Percentiles rank a stretch among this genome's conserved stretches.
Evolutionary conservation across 345 rosid genomes (phyloP).

Genomic region (Ricinus communis): DNA sequence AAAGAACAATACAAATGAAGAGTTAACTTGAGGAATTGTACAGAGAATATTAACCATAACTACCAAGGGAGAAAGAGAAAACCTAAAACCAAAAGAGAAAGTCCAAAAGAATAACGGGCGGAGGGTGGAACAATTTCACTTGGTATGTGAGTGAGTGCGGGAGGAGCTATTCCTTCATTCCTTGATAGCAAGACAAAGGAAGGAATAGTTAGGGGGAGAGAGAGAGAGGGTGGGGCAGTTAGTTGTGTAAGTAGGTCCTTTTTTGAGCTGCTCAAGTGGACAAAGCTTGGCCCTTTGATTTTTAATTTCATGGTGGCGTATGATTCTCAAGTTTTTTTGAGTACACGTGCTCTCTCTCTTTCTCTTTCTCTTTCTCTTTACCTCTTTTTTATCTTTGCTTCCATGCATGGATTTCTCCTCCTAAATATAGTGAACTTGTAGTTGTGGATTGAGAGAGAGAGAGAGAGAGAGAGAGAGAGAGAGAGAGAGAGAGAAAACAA

Average conservation of each 20-base stretch:
- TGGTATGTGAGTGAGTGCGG: not conserved
- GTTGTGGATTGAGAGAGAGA: not conserved
- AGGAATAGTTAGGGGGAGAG: slow-evolving; percentile 40
- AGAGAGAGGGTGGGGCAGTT: slow-evolving; percentile 24
- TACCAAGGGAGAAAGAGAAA: too few species aligned
- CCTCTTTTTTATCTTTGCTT: slow-evolving; percentile 48
- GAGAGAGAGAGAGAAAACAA: slow-evolving; percentile 8
- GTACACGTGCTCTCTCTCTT: slow-evolving; percentile 49
- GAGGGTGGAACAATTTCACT: slow-evolving; percentile 26
- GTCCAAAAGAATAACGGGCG: slow-evolving; percentile 2
- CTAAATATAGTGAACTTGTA: slow-evolving; percentile 27
- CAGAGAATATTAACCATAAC: too few species aligned
- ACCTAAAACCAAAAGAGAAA: not conserved
- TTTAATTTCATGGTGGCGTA: slow-evolving; percentile 33
- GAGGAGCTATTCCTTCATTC: not conserved
- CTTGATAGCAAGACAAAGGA: slow-evolving; percentile 42
- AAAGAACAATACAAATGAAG: too few species aligned
- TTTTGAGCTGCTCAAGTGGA: slow-evolving; percentile 23
- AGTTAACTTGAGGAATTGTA: too few species aligned
- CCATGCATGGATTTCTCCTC: slow-evolving; percentile 73
- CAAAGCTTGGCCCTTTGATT: slow-evolving; percentile 34
- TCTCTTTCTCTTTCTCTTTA: slow-evolving; percentile 13
- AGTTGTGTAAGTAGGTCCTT: slow-evolving; percentile 21
- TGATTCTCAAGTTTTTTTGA: slow-evolving; percentile 36
- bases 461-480: not conserved